Percentiles rank a stretch among this genome's conserved stretches.
Evolutionary conservation across 345 rosid genomes (phyloP).

Genomic region (Eucalyptus leucophloia): DNA sequence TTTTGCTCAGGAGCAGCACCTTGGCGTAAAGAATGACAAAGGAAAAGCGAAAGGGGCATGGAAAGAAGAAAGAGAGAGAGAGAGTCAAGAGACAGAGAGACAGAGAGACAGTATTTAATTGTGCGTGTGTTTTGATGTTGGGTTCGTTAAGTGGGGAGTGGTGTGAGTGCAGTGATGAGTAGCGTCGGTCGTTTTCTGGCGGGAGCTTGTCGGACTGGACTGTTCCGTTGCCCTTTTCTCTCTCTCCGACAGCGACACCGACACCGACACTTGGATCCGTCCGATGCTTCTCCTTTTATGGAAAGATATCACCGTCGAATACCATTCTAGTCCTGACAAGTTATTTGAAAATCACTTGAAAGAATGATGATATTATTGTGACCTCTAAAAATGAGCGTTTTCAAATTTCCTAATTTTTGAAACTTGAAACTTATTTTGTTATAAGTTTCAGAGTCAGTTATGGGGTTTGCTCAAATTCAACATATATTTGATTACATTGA

Average conservation of each 20-base stretch:
- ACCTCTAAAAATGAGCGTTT: rapidly evolving
- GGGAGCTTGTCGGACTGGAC: not conserved
- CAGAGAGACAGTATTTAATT: not conserved
- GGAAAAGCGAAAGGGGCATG: not conserved
- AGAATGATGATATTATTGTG: rapidly evolving
- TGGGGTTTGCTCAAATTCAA: rapidly evolving
- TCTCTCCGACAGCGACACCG: not conserved
- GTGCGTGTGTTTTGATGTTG: not conserved
- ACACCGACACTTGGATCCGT: not conserved
- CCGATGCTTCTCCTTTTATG: not conserved
- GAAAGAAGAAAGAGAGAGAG: not conserved
- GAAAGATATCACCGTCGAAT: not conserved
- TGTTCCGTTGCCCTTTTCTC: not conserved
- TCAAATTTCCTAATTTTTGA: rapidly evolving
- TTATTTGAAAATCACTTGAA: not conserved
- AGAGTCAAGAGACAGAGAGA: not conserved
- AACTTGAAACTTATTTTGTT: no score
- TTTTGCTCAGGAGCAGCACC: not conserved
- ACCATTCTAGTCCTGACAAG: not conserved
- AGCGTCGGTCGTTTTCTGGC: not conserved
- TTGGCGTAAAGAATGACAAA: not conserved
- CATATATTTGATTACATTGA: rapidly evolving
- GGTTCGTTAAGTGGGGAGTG: not conserved
- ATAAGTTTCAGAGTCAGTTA: rapidly evolving
- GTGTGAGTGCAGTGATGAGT: not conserved